Conservation (phyloP, 768 basidiomycete genomes). For the Boletellus sp. region DNA sequence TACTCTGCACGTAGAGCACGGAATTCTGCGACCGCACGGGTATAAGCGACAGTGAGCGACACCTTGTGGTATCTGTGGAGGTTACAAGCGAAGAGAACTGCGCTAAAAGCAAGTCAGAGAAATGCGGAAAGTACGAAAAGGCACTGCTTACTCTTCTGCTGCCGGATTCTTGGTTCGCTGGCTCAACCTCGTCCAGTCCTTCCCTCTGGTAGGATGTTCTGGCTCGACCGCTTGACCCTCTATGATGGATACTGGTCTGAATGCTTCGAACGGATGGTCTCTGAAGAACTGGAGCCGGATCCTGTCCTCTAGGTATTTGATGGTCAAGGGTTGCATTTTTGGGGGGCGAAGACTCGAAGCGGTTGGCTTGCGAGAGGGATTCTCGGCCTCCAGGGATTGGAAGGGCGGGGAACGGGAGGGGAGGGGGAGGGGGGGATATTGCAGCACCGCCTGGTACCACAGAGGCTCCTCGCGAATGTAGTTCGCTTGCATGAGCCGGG, state of each 20-base stretch:
- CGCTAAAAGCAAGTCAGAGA: conserved; percentile 43
- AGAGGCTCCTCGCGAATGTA: conserved; percentile 63
- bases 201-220: conserved; percentile 54
- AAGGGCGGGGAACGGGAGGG: conserved; percentile 68
- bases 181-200: conserved; percentile 70
- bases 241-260: conserved; percentile 71
- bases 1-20: conserved; percentile 83
- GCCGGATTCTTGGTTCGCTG: conserved; percentile 82
- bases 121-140: background rate
- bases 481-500: conserved; percentile 69
- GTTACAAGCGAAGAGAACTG: conserved; percentile 75
- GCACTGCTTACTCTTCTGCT: conserved; percentile 78
- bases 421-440: conserved; percentile 84
- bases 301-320: conserved; percentile 81
- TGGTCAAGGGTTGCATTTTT: conserved; percentile 48
- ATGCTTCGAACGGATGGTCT: conserved; percentile 96
- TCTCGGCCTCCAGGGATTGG: conserved; percentile 44
- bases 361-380: conserved; percentile 20
- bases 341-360: conserved; percentile 31
- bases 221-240: conserved; percentile 61
- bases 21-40: conserved; percentile 77
- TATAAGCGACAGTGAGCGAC: conserved; percentile 78
- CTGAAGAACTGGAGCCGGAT: conserved; percentile 88
- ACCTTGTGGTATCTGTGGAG: conserved; percentile 62
- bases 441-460: conserved; percentile 83